Conservation (phyloP, 108 stramenopile species). For the Fragilaria radians region DNA sequence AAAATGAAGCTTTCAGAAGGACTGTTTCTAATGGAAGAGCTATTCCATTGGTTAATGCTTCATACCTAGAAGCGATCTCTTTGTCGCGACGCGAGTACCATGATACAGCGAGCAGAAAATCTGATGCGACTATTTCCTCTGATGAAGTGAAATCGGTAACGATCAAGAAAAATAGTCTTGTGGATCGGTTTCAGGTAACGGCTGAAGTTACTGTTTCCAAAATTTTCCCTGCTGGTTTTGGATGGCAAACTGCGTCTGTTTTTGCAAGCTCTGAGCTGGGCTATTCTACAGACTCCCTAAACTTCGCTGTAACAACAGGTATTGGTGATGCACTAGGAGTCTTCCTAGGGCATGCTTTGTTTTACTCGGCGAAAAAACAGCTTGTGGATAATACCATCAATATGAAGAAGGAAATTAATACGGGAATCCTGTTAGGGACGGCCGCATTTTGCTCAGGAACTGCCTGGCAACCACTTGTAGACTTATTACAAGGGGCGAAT, state of each 20-base stretch:
- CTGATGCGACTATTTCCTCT: too few relatives aligned
- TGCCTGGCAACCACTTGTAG: constrained; percentile 77
- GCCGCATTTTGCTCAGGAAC: constrained; percentile 82
- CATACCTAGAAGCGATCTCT: too few relatives aligned
- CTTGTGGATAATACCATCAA: constrained; percentile 32
- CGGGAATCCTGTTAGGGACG: constrained; percentile 54
- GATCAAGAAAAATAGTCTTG: constrained; percentile 5
- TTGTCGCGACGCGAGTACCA: too few relatives aligned
- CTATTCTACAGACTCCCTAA: constrained; percentile 45
- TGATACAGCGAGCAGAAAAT: too few relatives aligned
- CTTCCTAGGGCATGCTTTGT: constrained; percentile 51
- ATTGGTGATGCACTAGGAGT: constrained; percentile 69
- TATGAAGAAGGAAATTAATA: constrained; percentile 46
- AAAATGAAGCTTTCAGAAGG: too few relatives aligned
- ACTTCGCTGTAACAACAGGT: constrained; percentile 68
- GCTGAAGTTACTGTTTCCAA: constrained; percentile 77
- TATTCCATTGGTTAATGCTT: too few relatives aligned
- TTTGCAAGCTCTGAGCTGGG: constrained; percentile 48
- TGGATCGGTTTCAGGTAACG: constrained; percentile 45
- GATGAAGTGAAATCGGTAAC: too few relatives aligned
- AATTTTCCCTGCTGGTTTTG: constrained; percentile 83
- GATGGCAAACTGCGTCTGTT: constrained; percentile 75
- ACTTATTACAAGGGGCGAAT: constrained; percentile 67
- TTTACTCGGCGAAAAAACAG: constrained; percentile 54
- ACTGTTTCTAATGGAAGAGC: too few relatives aligned